These are phyloP conservation scores for Immersiporthe knoxdaviesiana DNA, from an alignment of 2,329 filamentous ascomycete species.

Conservation along the genomic window DNA sequence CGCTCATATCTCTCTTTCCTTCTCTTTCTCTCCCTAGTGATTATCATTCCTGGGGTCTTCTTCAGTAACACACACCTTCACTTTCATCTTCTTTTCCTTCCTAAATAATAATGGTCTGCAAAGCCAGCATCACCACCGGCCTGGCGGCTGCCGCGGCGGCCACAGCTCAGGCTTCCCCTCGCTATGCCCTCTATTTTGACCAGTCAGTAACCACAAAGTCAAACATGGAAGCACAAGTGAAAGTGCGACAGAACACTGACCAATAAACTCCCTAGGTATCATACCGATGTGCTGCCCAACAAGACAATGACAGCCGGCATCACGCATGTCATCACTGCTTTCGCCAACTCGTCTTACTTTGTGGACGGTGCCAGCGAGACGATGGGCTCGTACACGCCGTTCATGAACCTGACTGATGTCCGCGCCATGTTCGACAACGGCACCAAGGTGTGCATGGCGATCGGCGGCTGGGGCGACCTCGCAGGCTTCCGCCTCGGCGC, in stretches of 20 bases:
- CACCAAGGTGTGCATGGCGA: slow-evolving; percentile 64
- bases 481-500: slow-evolving; percentile 57
- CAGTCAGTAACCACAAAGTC: slow-evolving; percentile 14
- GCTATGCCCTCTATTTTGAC: slow-evolving; percentile 28
- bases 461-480: slow-evolving; percentile 69
- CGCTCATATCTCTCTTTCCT: too few species aligned
- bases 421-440: slow-evolving; percentile 55
- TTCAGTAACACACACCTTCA: background rate
- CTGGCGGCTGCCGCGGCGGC: slow-evolving; percentile 14
- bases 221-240: too few species aligned
- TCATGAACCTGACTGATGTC: slow-evolving; percentile 54
- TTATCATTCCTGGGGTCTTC: background rate
- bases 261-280: slow-evolving; percentile 17
- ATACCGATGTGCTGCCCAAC: slow-evolving; percentile 21
- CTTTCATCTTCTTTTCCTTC: background rate
- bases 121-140: slow-evolving; percentile 8
- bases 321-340: slow-evolving; percentile 59
- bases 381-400: slow-evolving; percentile 51
- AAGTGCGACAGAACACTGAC: too few species aligned
- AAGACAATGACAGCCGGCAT: slow-evolving; percentile 45
- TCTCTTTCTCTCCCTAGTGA: background rate
- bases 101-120: slow-evolving; percentile 20
- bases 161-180: slow-evolving; percentile 13
- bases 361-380: slow-evolving; percentile 47
- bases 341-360: slow-evolving; percentile 56